Percentiles rank a stretch among this genome's conserved stretches.
phyloP scores from a whole-genome alignment of 768 basidiomycete genomes.

The Mycena rosella region DNA sequence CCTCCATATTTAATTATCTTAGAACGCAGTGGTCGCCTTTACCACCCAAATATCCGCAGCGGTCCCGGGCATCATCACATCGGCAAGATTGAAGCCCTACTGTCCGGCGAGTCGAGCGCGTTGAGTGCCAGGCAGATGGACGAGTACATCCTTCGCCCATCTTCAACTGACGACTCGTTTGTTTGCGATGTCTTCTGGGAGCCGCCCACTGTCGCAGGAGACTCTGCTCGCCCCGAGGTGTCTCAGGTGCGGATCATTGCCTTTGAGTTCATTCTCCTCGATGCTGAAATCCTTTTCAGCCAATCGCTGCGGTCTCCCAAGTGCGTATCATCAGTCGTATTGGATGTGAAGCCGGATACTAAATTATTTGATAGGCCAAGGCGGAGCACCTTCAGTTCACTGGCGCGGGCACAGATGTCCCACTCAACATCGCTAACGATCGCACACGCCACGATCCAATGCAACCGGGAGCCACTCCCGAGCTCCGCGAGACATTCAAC shows the following conservation, averaged over 20 bases:
- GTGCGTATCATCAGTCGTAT: too few species aligned
- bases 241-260: too few species aligned
- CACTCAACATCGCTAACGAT: too few species aligned
- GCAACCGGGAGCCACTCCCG: neutral
- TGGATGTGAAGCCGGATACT: too few species aligned
- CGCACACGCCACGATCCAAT: neutral
- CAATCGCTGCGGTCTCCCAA: too few species aligned
- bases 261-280: too few species aligned
- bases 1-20: too few species aligned
- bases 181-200: constrained; percentile 7
- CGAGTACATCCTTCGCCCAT: neutral
- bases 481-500: too few species aligned
- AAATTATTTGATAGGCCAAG: too few species aligned
- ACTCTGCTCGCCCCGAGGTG: too few species aligned
- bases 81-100: neutral
- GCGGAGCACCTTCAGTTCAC: neutral
- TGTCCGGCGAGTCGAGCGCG: neutral
- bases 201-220: too few species aligned
- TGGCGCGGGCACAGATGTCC: neutral
- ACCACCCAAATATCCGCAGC: constrained; percentile 14
- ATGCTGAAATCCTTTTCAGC: too few species aligned
- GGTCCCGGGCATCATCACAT: constrained; percentile 4
- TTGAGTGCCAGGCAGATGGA: neutral
- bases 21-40: constrained; percentile 10
- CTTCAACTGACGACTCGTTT: neutral